Evolutionary conservation across 2,329 filamentous ascomycete species (phyloP), one percentile per base, ranked within the genome.

Genomic region (Cadophora luteo-olivacea): DNA sequence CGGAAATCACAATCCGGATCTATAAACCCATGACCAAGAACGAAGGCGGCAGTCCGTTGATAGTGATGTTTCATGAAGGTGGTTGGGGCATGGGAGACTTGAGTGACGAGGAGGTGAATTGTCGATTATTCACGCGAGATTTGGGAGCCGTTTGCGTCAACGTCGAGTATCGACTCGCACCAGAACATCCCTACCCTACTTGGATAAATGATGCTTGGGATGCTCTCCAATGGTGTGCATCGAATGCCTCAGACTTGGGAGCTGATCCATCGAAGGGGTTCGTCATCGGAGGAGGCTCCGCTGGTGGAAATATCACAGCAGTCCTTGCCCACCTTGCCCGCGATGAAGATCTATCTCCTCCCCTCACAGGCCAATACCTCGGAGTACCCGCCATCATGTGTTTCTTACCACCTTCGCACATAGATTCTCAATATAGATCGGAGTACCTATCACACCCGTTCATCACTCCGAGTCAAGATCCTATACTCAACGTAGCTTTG

Each of bases 351-450:
- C 72, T 84, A 1, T 77, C 77, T 3, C 81, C 81, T 0, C 79
- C 80, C 3, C 69, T 86, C 14, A 85, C 84, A 0, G 84, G 84
- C 0, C 75, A 81, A 22, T 84, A 81, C 69, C 78, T 84, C 22
- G 78, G 76, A 68, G 80, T 84, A 16, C 82, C 82, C 0, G 79
- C 81, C 0, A 45, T 63, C 19, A 38, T 64, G 29, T 38, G 45
- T 55, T 65, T 64, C 45, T 33, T 52, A 14, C 41, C 52, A 6
- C 45, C 61, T 51, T 62, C 68, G 14, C 52, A 69, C 58, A 58
- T 69, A 49, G 64, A 60, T n/a, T 11, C 38, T 52, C 55, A 49
- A 55, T 68, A 65, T 58, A 58, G 48, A 62, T 48, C 61, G 5
- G 68, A 69, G 49, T 68, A 58, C 41, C 33, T 69, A 45, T 67